Base-by-base conservation (phyloP, 1,284 basidiomycete genomes). In the Cutaneotrichosporon sp. region DNA sequence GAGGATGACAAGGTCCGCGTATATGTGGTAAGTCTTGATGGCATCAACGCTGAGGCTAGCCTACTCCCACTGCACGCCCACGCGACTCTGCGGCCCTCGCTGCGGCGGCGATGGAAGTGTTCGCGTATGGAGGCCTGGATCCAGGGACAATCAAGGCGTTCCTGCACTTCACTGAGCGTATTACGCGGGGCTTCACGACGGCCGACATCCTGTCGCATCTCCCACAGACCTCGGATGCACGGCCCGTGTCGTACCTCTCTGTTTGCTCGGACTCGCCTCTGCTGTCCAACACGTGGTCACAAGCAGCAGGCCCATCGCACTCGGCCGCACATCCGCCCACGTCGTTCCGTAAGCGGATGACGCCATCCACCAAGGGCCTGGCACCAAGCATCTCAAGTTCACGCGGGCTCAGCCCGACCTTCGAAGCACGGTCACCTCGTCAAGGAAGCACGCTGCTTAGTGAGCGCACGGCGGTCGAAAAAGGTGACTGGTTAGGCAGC, bases 211-310 rank as follows among this genome's bases (percentile, higher is more conserved):
- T 53, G 7, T 31, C 31, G 18, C 31, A 53, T 18, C 51, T 53
- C 31, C 51, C 51, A 4, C 26, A n/a, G 30, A 13, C 51, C 1
- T n/a, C 8, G 18, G 49, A 50, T 22, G 14, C 13, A 22, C 30
- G 51, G 4, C 30, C 51, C 5, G 4, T 34, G 14, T 53, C 31
- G 14, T 53, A n/a, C 51, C 50, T 51, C 26, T 51, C 50, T 9
- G 18, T 26, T 4, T 53, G n/a, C 51, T 53, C 51, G 18, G 51
- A 34, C 51, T 53, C 51, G 51, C 31, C 51, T 16, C 51, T 53
- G 30, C 51, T 53, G 5, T 10, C 51, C 13, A 53, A 53, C 21
- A 30, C 49, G 3, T 11, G 49, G 49, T 51, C 49, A 3, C 26
- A 31, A 14, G 49, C 26, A 8, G 30, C 49, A 6, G 22, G 49